phyloP scores from a whole-genome alignment of 495 filamentous ascomycete genomes.

The Daldinia vernicosa region DNA sequence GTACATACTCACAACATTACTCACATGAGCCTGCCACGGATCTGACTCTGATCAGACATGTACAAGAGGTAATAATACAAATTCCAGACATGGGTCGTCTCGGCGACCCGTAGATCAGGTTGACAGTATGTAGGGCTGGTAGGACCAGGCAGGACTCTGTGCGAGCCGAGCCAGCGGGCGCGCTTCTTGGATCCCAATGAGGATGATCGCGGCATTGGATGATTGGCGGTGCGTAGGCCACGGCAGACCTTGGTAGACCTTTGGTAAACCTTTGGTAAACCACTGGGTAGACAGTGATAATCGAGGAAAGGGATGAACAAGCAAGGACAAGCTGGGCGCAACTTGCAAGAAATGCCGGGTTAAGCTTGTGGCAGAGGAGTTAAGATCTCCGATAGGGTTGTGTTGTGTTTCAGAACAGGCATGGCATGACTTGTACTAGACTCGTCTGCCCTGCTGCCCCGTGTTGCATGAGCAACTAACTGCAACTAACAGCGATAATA shows the following conservation, averaged over 20 bases:
- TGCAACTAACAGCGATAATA: slow-evolving; percentile 17
- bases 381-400: slow-evolving; percentile 45
- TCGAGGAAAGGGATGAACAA: slow-evolving; percentile 35
- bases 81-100: slow-evolving; percentile 44
- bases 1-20: slow-evolving; percentile 17
- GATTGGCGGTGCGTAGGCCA: slow-evolving; percentile 38
- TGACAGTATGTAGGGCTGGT: slow-evolving; percentile 31
- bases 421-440: slow-evolving; percentile 27
- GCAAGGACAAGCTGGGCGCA: neutral
- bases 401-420: slow-evolving; percentile 41
- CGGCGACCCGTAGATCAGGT: slow-evolving; percentile 25
- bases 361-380: slow-evolving; percentile 23
- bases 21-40: slow-evolving; percentile 33
- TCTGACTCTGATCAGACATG: slow-evolving; percentile 20
- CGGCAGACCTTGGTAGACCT: slow-evolving; percentile 17
- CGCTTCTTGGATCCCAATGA: slow-evolving; percentile 20
- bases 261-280: neutral
- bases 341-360: slow-evolving; percentile 42
- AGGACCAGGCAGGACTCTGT: slow-evolving; percentile 27
- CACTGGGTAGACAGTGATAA: neutral
- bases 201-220: slow-evolving; percentile 44
- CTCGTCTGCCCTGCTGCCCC: slow-evolving; percentile 8
- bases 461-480: slow-evolving; percentile 24
- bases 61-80: slow-evolving; percentile 25
- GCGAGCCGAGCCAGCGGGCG: slow-evolving; percentile 34